phyloP scores from a whole-genome alignment of 1,284 basidiomycete genomes.

The Schizophyllum amplum region DNA sequence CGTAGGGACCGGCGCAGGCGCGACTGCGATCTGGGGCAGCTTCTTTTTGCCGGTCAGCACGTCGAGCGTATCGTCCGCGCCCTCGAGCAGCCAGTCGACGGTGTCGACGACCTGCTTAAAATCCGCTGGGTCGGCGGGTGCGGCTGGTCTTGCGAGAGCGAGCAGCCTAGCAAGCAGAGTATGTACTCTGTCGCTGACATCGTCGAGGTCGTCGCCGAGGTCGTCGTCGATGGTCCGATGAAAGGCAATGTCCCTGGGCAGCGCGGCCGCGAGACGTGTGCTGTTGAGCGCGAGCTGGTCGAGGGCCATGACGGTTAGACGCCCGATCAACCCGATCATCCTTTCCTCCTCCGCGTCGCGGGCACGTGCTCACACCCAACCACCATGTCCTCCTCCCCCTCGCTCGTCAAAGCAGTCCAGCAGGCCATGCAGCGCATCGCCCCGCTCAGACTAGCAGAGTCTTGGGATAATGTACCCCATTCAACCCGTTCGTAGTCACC shows the following conservation, averaged over 20 bases:
- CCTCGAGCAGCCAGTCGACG: conserved; percentile 80
- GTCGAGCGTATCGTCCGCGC: neutral
- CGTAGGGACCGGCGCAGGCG: neutral
- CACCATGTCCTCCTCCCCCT: neutral
- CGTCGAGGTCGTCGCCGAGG: conserved; percentile 61
- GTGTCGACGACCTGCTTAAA: conserved; percentile 45
- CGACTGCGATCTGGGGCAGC: neutral
- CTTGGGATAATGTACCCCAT: conserved; percentile 78
- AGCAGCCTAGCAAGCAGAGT: conserved; percentile 59
- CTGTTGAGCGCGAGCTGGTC: conserved; percentile 39
- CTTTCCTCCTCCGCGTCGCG: too few species aligned
- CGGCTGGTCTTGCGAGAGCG: conserved; percentile 36
- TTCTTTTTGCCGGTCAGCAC: neutral
- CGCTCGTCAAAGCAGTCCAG: conserved; percentile 40
- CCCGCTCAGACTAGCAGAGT: conserved; percentile 76
- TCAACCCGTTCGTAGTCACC: conserved; percentile 1
- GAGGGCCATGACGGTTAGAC: neutral
- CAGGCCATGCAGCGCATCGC: conserved; percentile 75
- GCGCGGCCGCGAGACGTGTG: conserved; percentile 47
- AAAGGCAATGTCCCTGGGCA: conserved; percentile 71
- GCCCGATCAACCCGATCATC: neutral
- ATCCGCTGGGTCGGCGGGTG: too few species aligned
- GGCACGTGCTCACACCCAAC: neutral
- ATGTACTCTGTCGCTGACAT: conserved; percentile 52
- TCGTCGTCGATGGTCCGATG: conserved; percentile 76